Evolutionary conservation across 2,329 filamentous ascomycete species (phyloP), one percentile per base, ranked within the genome.

Genomic region (Pseudopithomyces maydicus): DNA sequence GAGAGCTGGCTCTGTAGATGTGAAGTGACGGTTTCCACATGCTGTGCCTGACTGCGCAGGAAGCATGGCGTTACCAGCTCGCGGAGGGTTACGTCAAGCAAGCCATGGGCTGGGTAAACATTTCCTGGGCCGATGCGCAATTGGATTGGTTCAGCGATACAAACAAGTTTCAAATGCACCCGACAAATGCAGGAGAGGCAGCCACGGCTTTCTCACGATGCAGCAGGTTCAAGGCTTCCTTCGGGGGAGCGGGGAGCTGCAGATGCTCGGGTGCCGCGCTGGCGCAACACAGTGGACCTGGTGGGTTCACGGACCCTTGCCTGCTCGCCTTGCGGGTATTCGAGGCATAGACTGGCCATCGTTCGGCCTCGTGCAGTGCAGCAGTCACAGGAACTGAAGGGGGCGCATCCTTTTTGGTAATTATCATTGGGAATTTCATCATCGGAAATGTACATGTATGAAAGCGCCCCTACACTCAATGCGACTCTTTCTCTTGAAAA

Each of bases 1-100:
- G 58, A 58, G 50, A 52, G 55, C 53, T 57, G 66, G 69, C 72
- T 68, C 62, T 59, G 52, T 52, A 57, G 39, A 70, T 58, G 64
- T 63, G 64, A 44, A 69, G 51, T 58, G 69, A 64, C 55, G 67
- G 59, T 70, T 73, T 76, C 72, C 72, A 76, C 74, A 77, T 77
- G 68, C 69, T 74, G 68, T 63, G 65, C 66, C 67, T 64, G 60
- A 62, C 67, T 55, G 58, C 61, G 60, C 65, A 63, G 66, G 61
- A 70, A 64, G 61, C 73, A 75, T 75, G 61, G 70, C 68, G 69
- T 59, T 70, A 63, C 49, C 51, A 43, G 39, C 36, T 42, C 20
- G 50, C 48, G 44, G 57, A 59, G 55, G 55, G 62, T 64, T 71
- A 74, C 73, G 67, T 71, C 69, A 71, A 73, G 64, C 56, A 57